phyloP scores from a whole-genome alignment of 768 basidiomycete species.

The Kwoniella sp. region DNA sequence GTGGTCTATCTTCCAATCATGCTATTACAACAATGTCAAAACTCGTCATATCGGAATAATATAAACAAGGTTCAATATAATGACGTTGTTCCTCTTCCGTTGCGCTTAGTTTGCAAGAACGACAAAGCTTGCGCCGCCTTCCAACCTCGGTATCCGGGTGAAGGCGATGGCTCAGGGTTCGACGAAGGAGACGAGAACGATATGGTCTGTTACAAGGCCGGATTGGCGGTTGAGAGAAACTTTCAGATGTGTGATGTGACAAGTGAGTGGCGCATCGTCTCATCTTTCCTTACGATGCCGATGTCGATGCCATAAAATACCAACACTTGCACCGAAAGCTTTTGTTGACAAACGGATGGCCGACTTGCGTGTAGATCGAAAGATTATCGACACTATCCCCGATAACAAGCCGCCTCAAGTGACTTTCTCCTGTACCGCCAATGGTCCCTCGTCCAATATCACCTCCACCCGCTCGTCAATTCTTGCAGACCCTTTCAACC shows the following conservation, averaged over 20 bases:
- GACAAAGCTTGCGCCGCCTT: constrained; percentile 79
- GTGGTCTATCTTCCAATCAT: not conserved
- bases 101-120: constrained; percentile 83
- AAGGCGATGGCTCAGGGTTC: constrained; percentile 50
- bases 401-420: constrained; percentile 84
- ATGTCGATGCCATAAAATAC: too few relatives aligned
- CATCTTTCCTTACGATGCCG: constrained; percentile 62
- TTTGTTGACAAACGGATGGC: too few relatives aligned
- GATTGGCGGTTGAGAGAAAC: constrained; percentile 89
- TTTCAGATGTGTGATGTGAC: constrained; percentile 99
- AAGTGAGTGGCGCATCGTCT: constrained; percentile 64
- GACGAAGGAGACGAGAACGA: constrained; percentile 60
- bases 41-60: too few relatives aligned
- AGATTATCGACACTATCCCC: constrained; percentile 91
- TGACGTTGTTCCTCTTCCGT: too few relatives aligned
- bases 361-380: constrained; percentile 83
- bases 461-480: constrained; percentile 8
- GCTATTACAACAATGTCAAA: too few relatives aligned
- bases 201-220: constrained; percentile 94
- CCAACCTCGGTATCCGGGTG: constrained; percentile 57
- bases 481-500: constrained; percentile 33
- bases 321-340: too few relatives aligned
- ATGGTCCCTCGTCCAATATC: constrained; percentile 46
- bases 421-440: constrained; percentile 77
- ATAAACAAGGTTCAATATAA: too few relatives aligned